Conservation (phyloP, 2,329 filamentous ascomycete genomes). For the Parasarocladium wereldwijsianum region DNA sequence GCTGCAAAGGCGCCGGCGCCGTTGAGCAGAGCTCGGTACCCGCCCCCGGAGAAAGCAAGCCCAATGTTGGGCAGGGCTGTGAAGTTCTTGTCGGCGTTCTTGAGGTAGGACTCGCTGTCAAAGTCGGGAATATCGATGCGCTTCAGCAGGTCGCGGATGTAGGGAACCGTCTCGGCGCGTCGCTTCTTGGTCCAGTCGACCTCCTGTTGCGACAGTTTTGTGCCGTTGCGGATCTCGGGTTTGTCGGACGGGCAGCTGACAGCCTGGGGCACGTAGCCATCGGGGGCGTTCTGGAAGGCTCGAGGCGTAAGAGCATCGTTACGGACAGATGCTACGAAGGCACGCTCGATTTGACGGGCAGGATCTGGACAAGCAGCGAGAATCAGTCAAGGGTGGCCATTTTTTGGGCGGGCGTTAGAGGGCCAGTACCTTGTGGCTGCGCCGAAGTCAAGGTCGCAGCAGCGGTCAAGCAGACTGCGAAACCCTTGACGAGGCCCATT, state of each 20-base stretch:
- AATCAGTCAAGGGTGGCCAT: neutral
- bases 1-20: constrained; percentile 68
- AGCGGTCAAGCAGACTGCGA: constrained; percentile 4
- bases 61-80: constrained; percentile 42
- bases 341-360: no score
- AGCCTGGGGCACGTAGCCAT: constrained; percentile 53
- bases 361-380: no score
- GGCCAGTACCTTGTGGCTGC: neutral
- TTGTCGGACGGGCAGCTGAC: constrained; percentile 56
- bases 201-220: constrained; percentile 51
- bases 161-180: constrained; percentile 55
- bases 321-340: constrained; percentile 6
- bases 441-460: constrained; percentile 1
- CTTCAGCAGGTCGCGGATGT: constrained; percentile 60
- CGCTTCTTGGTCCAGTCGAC: constrained; percentile 57
- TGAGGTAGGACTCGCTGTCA: constrained; percentile 59
- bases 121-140: constrained; percentile 65
- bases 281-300: constrained; percentile 18
- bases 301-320: constrained; percentile 10
- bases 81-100: constrained; percentile 14
- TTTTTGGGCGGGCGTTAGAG: no score
- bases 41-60: constrained; percentile 69
- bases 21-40: constrained; percentile 75
- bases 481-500: constrained; percentile 3
- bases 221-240: constrained; percentile 53